Evolutionary conservation across 352 stramenopile genomes (phyloP).

Genomic region (Phytophthora foliorum): DNA sequence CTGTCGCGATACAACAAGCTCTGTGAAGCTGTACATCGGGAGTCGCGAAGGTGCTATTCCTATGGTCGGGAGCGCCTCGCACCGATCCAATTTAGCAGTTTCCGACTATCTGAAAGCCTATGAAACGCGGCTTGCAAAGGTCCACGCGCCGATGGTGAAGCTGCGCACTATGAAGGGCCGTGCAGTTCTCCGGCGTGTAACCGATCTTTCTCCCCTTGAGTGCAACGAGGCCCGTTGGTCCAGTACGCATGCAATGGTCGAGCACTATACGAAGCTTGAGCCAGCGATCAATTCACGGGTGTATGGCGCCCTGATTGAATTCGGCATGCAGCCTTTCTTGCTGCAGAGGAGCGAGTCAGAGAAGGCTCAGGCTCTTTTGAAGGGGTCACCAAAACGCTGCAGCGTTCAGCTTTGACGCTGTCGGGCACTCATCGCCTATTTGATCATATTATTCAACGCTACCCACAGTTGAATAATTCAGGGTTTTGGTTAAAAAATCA

Average conservation of each 20-base stretch:
- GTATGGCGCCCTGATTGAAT: constrained; percentile 16
- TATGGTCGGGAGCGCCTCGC: constrained; percentile 25
- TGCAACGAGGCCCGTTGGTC: constrained; percentile 33
- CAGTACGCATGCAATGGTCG: constrained; percentile 18
- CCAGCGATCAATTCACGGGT: constrained; percentile 4
- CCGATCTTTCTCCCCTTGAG: not conserved
- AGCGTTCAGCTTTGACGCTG: not conserved
- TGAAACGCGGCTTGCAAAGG: constrained; percentile 11
- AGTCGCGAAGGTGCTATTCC: constrained; percentile 12
- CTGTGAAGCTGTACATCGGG: constrained; percentile 31
- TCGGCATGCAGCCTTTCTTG: constrained; percentile 21
- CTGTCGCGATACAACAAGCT: constrained; percentile 19
- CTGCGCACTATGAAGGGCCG: constrained; percentile 12
- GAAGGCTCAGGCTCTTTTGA: no score
- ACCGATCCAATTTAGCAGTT: constrained; percentile 32
- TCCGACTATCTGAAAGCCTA: constrained; percentile 20
- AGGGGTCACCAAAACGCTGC: constrained; percentile 1
- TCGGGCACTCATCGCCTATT: not conserved
- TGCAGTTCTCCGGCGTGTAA: constrained; percentile 3
- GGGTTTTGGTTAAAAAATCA: no score
- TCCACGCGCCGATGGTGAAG: constrained; percentile 10
- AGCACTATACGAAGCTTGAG: constrained; percentile 9
- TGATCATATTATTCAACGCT: not conserved
- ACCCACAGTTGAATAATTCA: not conserved
- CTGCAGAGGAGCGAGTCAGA: no score